A percentile compares a stretch with the other conserved stretches of the same genome.
These are phyloP conservation scores for Solanum chmielewskii DNA, from an alignment of 257 asterid species.

Conservation along the genomic window DNA sequence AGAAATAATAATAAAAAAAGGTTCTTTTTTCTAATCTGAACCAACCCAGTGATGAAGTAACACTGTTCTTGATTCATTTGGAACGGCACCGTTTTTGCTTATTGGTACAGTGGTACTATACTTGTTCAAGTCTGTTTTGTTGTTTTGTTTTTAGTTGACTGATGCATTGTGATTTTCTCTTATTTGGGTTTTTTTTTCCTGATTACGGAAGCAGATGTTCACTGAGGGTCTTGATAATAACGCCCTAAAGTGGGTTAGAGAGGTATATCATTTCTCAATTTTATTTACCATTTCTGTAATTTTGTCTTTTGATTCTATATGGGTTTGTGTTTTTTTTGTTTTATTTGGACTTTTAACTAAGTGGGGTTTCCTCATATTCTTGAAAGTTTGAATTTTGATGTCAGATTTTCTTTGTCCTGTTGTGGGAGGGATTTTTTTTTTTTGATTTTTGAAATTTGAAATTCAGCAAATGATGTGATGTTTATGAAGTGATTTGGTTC, in stretches of 20 bases:
- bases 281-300: not conserved
- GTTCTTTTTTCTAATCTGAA: not conserved
- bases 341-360: not conserved
- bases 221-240: slow-evolving; percentile 38
- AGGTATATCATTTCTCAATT: slow-evolving; percentile 12
- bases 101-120: not conserved
- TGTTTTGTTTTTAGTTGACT: not conserved
- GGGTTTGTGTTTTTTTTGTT: not conserved
- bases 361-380: not conserved
- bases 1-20: not conserved
- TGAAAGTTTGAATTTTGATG: not conserved
- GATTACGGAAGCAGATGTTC: slow-evolving; percentile 20
- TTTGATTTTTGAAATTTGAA: not conserved
- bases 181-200: not conserved
- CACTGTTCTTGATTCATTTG: not conserved
- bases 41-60: not conserved
- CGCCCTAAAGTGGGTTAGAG: slow-evolving; percentile 46
- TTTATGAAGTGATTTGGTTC: not conserved
- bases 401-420: not conserved
- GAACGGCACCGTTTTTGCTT: not conserved
- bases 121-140: not conserved
- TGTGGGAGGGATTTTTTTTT: not conserved
- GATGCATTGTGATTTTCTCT: not conserved
- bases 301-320: not conserved
- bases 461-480: not conserved